Evolutionary conservation across 2,329 filamentous ascomycete species (phyloP), one percentile per base, ranked within the genome.

Genomic region (Didymella arachidicola): DNA sequence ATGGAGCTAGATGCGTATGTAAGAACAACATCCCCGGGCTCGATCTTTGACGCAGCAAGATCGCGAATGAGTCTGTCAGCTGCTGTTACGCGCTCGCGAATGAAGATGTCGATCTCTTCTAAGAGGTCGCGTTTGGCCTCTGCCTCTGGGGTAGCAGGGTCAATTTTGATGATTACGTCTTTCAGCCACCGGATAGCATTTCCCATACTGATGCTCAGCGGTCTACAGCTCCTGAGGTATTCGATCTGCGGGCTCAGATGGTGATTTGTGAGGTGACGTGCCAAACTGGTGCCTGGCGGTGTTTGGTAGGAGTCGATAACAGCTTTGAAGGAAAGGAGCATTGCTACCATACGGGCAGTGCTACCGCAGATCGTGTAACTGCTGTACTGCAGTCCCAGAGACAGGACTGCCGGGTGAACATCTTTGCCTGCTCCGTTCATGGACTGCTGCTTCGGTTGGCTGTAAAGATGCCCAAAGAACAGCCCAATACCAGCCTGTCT

Each of bases 121-220:
- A 89, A 87, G 12, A 99, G 85, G 26, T 87, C 82, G 56, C 88
- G 84, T 79, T 97, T 97, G 26, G 93, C 93, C 46, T 91, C 87
- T 19, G 86, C 80, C 74, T 99, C 94, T 29, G 91, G 87, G 1
- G 89, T 86, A 67, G 93, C 90, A 39, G 94, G 92, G 70, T 97
- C 93, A 58, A 97, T 89, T 68, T 92, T 92, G 70, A 92, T 90
- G 73, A 99, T 94, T 71, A 92, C 87, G 46, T 97, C 87, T 81
- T 99, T 99, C 48, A 99, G 84, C 84, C 93, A 94, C 53, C 95
- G 87, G 73, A 99, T 96, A 34, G 93, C 93, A 76, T 98, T 99
- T 60, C 95, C 95, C 89, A 98, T 97, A 62, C 92, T 92, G 78
- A 97, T 95, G 66, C 92, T 96, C 79, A 99, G 91, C 32, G 95